A percentile compares a stretch with the other conserved stretches of the same genome.
Evolutionary conservation across 441 rosid species (phyloP).

Genomic region (Francoa sonchifolia): DNA sequence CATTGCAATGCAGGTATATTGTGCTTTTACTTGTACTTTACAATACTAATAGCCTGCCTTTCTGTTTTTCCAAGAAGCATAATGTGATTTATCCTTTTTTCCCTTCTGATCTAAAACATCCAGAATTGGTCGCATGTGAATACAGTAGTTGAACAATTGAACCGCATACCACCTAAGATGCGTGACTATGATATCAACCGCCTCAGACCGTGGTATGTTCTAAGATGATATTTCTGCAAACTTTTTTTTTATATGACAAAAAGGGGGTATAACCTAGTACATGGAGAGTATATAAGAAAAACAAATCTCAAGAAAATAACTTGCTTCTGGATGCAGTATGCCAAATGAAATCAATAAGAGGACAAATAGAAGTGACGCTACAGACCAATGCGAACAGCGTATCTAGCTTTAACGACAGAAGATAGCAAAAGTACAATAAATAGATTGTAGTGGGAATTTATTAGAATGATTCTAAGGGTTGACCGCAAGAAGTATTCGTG

Average conservation of each 20-base stretch:
- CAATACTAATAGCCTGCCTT: background rate
- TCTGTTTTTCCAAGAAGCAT: slow-evolving; percentile 1
- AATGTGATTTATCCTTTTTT: background rate
- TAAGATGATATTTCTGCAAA: background rate
- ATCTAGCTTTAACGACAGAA: no score
- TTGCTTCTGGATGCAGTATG: no score
- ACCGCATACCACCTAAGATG: slow-evolving; percentile 63
- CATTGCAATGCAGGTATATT: slow-evolving; percentile 79
- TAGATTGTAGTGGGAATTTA: no score
- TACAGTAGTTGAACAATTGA: slow-evolving; percentile 51
- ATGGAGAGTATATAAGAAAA: no score
- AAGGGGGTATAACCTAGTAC: background rate
- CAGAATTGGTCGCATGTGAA: slow-evolving; percentile 79
- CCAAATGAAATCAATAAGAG: no score
- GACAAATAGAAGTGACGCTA: no score
- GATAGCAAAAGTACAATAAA: no score
- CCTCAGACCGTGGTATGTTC: slow-evolving; percentile 62
- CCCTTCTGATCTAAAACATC: slow-evolving; percentile 16
- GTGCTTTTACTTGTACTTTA: slow-evolving; percentile 12
- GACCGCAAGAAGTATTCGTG: no score
- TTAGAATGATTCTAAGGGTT: no score
- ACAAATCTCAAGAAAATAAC: no score
- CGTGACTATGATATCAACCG: slow-evolving; percentile 88
- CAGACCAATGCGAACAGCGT: no score
- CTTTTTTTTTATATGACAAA: background rate